These are phyloP conservation scores for Pulveroboletus sp. DNA, from an alignment of 1,284 basidiomycete species.

Conservation along the genomic window DNA sequence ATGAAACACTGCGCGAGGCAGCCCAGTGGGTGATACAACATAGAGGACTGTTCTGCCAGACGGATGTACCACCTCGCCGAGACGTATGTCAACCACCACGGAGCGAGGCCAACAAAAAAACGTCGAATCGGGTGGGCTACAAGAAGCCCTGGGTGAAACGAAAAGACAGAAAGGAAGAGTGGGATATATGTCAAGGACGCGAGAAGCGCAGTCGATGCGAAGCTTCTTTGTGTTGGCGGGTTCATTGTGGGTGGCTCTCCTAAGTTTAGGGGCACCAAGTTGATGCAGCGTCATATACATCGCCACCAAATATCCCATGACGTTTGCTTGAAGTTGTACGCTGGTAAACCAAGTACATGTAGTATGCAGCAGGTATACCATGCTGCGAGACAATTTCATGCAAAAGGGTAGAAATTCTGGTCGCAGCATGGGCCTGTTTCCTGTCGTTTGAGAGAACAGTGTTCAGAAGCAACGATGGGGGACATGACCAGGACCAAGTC, in stretches of 20 bases:
- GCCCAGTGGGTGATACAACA: conserved; percentile 29
- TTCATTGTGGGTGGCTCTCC: conserved; percentile 11
- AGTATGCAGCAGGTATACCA: too few species aligned
- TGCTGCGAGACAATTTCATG: too few species aligned
- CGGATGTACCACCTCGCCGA: conserved; percentile 27
- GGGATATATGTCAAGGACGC: conserved; percentile 19
- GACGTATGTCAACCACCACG: conserved; percentile 28
- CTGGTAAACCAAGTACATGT: too few species aligned
- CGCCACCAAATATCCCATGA: conserved; percentile 8
- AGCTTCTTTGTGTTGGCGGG: background rate
- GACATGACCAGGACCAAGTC: too few species aligned
- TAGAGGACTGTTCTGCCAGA: conserved; percentile 26
- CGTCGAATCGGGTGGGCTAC: conserved; percentile 12
- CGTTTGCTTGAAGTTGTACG: too few species aligned
- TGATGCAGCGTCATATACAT: background rate
- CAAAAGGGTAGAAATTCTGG: too few species aligned
- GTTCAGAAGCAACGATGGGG: too few species aligned
- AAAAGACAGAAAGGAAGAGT: conserved; percentile 20
- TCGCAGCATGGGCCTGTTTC: too few species aligned
- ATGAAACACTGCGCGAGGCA: conserved; percentile 30
- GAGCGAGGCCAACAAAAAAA: conserved; percentile 23
- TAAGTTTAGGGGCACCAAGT: conserved; percentile 17
- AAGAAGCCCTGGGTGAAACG: conserved; percentile 15
- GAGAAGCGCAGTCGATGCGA: conserved; percentile 11
- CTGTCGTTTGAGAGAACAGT: too few species aligned